Evolutionary conservation across 352 stramenopile species (phyloP).

Genomic region (Heterotrichella gracilis): DNA sequence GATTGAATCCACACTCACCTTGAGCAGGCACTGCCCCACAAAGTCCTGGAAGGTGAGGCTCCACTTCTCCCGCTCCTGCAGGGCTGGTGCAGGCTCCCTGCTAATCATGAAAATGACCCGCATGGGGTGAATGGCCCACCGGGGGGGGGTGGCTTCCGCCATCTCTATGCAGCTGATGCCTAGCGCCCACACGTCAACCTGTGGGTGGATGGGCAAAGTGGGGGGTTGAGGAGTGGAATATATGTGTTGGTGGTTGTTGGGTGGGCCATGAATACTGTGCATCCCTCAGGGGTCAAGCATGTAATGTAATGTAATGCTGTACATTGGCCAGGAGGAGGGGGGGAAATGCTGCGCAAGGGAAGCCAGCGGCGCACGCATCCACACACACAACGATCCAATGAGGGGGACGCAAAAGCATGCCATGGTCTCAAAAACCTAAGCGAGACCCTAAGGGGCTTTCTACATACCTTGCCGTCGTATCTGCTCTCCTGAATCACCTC

Average conservation of each 20-base stretch:
- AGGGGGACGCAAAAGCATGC: no score
- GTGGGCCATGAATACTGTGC: conserved; percentile 40
- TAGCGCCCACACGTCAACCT: conserved; percentile 28
- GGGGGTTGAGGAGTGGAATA: no score
- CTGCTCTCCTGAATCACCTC: no score
- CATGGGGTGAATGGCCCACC: not conserved
- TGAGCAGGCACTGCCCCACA: conserved; percentile 22
- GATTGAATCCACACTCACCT: no score
- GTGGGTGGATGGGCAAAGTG: no score
- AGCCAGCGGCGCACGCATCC: conserved; percentile 17
- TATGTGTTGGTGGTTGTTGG: conserved; percentile 16
- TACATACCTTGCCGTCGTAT: no score
- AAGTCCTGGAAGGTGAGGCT: conserved; percentile 22
- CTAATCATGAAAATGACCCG: not conserved
- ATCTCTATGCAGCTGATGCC: conserved; percentile 24
- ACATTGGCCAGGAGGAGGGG: no score
- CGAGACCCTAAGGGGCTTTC: no score
- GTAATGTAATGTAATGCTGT: conserved; percentile 66
- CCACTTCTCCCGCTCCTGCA: not conserved
- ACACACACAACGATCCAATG: no score
- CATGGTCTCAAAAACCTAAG: no score
- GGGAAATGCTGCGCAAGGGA: conserved; percentile 38
- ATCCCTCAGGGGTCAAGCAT: conserved; percentile 71
- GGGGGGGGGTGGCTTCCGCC: conserved; percentile 22
- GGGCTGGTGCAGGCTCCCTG: not conserved